Percentiles rank a stretch among this genome's conserved stretches.
phyloP scores from a whole-genome alignment of 257 asterid species.

The Solanum acaule region DNA sequence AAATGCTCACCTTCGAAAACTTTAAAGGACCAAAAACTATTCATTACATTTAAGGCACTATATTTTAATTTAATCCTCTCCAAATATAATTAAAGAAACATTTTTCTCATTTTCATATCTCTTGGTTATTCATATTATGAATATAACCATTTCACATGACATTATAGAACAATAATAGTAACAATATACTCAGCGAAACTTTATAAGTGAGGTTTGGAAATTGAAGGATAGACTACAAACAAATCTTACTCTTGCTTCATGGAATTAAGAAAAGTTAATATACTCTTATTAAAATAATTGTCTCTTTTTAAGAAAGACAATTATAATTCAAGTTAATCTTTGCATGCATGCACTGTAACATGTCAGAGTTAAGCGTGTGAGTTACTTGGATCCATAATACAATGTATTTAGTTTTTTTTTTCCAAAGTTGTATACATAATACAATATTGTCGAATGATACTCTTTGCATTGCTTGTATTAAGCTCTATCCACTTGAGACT shows the following conservation, averaged over 20 bases:
- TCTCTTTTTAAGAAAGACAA: neutral
- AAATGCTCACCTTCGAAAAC: neutral
- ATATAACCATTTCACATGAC: neutral
- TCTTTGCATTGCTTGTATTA: neutral
- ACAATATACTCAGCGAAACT: too few relatives aligned
- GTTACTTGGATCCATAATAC: too few relatives aligned
- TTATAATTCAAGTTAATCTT: neutral
- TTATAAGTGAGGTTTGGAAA: too few relatives aligned
- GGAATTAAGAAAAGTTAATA: neutral
- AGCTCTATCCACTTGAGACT: neutral
- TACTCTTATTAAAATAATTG: neutral
- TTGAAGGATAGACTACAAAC: too few relatives aligned
- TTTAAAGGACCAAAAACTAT: neutral
- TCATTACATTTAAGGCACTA: neutral
- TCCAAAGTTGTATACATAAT: neutral
- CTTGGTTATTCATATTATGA: neutral
- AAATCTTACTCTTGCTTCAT: too few relatives aligned
- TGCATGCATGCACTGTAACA: neutral
- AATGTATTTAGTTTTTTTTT: too few relatives aligned
- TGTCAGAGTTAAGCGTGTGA: neutral
- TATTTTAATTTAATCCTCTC: neutral
- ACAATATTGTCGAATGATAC: neutral
- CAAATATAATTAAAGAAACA: neutral
- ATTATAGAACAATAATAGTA: neutral
- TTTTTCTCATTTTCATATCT: neutral